Evolutionary conservation across 2,329 filamentous ascomycete genomes (phyloP), one percentile per base, ranked within the genome.

Genomic region (Knoxdaviesia proteae): DNA sequence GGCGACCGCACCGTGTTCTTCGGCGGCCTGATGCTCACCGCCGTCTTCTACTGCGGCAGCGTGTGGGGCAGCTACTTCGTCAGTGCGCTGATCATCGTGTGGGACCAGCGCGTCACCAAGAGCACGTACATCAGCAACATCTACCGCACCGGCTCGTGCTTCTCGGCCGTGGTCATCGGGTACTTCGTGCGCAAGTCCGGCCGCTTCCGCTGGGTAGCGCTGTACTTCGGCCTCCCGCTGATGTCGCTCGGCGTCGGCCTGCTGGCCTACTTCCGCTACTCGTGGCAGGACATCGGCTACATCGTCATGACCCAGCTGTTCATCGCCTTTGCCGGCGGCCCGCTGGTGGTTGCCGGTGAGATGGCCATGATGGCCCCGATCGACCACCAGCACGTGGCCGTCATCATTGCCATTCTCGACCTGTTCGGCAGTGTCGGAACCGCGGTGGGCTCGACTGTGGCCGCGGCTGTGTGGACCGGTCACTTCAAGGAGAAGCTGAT

Each of bases 381-480:
- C 1, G 65, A 65, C n/a, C 74, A 79, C 48, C 65, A 75, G 49
- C 65, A 77, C 51, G 62, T 80, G 5, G 69, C 74, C 30, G 67
- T 68, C 10, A 65, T 72, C 32, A 64, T 77, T n/a, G 71, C 74
- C 7, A 61, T 81, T 44, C 64, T 74, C 44, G 64, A 69, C 20
- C 65, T 80, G 5, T 71, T 74, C 34, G 64, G 69, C 48, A 69
- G 68, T 46, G 65, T 80, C 45, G 77, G 75, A 36, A 67, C 65
- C 20, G 71, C 73, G 1, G 59, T 77, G 5, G 75, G 74, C 1
- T 64, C 62, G 2, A 68, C 74, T 6, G 65, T 81, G 40, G 68
- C 76, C 1, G 67, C 67, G 0, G 74, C 75, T 7, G 71, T 82
- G 47, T 82, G 76, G 76, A 72, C 68, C 0, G 64, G 67, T 46